Evolutionary conservation across 495 filamentous ascomycete species (phyloP).

Genomic region (Sordaria brevicollis): DNA sequence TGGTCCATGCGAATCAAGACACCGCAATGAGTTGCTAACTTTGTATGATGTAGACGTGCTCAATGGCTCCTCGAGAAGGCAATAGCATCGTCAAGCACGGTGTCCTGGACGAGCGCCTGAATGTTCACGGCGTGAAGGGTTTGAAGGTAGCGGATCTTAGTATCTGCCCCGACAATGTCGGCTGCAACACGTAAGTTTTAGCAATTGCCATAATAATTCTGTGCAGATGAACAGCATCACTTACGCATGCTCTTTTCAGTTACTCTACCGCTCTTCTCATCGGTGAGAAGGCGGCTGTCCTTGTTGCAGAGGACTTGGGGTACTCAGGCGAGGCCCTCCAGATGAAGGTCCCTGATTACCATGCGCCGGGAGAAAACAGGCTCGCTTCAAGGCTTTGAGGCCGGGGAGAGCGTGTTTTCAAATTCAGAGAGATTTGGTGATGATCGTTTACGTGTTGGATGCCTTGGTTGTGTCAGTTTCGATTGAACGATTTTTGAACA

Average conservation of each 20-base stretch:
- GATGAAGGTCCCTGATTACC: conserved; percentile 61
- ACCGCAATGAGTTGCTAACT: conserved; percentile 8
- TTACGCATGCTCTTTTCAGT: conserved; percentile 9
- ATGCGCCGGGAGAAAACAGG: conserved; percentile 43
- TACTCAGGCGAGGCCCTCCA: conserved; percentile 63
- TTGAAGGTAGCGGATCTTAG: conserved; percentile 75
- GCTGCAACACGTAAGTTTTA: conserved; percentile 57
- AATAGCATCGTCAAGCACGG: conserved; percentile 75
- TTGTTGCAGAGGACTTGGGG: conserved; percentile 66
- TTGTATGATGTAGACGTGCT: conserved; percentile 47
- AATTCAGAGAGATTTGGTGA: background rate
- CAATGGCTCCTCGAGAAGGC: conserved; percentile 70
- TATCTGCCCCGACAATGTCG: conserved; percentile 76
- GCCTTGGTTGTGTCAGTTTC: too few relatives aligned
- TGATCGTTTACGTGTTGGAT: background rate
- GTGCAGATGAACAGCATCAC: background rate
- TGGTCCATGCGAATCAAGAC: background rate
- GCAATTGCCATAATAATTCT: background rate
- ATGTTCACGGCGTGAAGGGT: conserved; percentile 69
- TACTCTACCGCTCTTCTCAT: conserved; percentile 68
- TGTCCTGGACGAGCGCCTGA: conserved; percentile 69
- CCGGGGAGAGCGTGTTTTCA: background rate
- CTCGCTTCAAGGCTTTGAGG: conserved; percentile 20
- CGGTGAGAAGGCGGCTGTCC: conserved; percentile 69
- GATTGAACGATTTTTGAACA: too few relatives aligned